Evolutionary conservation across 2,329 filamentous ascomycete genomes (phyloP).

Genomic region (Epichloe gansuensis): DNA sequence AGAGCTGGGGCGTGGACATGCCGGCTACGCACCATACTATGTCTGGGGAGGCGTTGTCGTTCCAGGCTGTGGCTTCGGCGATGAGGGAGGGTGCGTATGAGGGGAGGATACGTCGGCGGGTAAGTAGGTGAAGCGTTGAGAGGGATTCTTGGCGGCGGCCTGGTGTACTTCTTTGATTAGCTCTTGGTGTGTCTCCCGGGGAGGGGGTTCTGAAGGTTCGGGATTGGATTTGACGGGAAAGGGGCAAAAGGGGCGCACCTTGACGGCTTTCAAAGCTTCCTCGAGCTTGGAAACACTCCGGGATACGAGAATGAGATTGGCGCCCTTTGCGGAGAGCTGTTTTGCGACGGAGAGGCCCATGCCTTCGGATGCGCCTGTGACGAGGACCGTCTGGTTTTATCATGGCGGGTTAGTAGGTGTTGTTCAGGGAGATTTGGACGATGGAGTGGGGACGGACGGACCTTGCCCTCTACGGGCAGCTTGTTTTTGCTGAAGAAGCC

Average conservation of each 20-base stretch:
- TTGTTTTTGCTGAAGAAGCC: constrained; percentile 58
- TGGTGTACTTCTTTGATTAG: constrained; percentile 21
- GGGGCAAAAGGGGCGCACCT: constrained; percentile 29
- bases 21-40: constrained; percentile 89
- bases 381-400: constrained; percentile 57
- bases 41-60: constrained; percentile 60
- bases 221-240: background rate
- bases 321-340: constrained; percentile 69
- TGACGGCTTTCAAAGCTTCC: constrained; percentile 52
- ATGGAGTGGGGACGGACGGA: constrained; percentile 25
- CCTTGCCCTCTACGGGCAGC: constrained; percentile 76
- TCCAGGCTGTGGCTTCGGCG: constrained; percentile 65
- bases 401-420: constrained; percentile 1
- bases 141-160: constrained; percentile 51
- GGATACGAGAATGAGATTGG: constrained; percentile 75
- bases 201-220: no score
- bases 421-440: background rate
- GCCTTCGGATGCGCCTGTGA: constrained; percentile 88
- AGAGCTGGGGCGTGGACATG: constrained; percentile 59
- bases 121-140: constrained; percentile 74
- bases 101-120: constrained; percentile 65
- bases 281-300: constrained; percentile 66
- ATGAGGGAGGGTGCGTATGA: constrained; percentile 61
- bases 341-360: constrained; percentile 70
- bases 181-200: no score